Conservation (phyloP, 108 stramenopile species). For the Cyclotella kingstonii region DNA sequence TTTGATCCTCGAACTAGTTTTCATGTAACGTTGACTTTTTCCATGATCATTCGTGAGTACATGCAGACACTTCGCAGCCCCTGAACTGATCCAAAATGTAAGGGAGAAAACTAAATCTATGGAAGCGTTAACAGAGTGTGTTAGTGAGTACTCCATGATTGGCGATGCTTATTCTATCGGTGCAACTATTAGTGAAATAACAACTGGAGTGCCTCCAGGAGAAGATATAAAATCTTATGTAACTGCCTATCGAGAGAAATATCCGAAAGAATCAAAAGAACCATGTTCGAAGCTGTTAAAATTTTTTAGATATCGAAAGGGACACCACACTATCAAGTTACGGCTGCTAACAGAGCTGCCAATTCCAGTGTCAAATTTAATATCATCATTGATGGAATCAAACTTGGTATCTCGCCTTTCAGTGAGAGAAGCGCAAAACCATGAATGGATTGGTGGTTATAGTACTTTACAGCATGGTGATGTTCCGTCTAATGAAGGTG, state of each 20-base stretch:
- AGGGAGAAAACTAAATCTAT: slow-evolving; percentile 43
- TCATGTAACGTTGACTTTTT: background rate
- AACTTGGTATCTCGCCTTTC: slow-evolving; percentile 67
- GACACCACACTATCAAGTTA: slow-evolving; percentile 25
- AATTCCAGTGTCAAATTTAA: slow-evolving; percentile 52
- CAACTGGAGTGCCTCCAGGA: slow-evolving; percentile 82
- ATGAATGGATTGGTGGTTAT: slow-evolving; percentile 70
- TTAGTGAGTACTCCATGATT: slow-evolving; percentile 82
- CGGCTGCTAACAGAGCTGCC: slow-evolving; percentile 63
- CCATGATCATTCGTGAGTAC: background rate
- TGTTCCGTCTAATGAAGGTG: slow-evolving; percentile 48
- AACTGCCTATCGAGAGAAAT: slow-evolving; percentile 1
- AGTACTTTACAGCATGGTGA: slow-evolving; percentile 62
- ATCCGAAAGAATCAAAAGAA: background rate
- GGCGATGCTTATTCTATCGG: slow-evolving; percentile 83
- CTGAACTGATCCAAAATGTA: slow-evolving; percentile 66
- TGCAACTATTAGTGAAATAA: slow-evolving; percentile 68
- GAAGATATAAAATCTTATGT: slow-evolving; percentile 25
- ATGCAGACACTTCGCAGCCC: slow-evolving; percentile 61
- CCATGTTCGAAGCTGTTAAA: background rate
- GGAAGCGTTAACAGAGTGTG: slow-evolving; percentile 65
- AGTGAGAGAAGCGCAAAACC: slow-evolving; percentile 72
- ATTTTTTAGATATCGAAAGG: background rate
- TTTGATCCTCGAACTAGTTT: background rate
- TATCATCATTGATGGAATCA: slow-evolving; percentile 50